These are phyloP conservation scores for Cladosporium phlei DNA, from an alignment of 2,329 filamentous ascomycete genomes.

Conservation along the genomic window DNA sequence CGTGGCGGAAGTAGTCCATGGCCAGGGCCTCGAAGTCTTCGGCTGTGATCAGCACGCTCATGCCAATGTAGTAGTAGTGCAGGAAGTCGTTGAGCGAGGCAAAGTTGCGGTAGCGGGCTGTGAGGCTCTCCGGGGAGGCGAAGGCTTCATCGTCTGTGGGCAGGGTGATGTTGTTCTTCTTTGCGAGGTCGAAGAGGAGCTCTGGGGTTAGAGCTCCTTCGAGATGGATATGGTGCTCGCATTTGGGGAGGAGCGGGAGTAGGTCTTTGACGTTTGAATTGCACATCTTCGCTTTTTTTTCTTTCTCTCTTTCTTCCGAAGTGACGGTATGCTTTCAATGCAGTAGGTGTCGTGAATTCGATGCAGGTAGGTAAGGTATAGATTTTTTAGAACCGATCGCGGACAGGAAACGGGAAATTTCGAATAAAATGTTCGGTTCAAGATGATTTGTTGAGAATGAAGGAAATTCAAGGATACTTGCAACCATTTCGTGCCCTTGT, in stretches of 20 bases:
- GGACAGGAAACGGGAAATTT: too few relatives aligned
- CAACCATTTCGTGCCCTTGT: too few relatives aligned
- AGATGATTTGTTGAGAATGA: too few relatives aligned
- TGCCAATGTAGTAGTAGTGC: slow-evolving; percentile 72
- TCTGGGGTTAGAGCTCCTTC: slow-evolving; percentile 69
- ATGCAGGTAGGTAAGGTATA: too few relatives aligned
- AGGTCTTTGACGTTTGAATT: neutral
- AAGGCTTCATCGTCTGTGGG: slow-evolving; percentile 57
- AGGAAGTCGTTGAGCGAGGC: slow-evolving; percentile 72
- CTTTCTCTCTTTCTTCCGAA: too few relatives aligned
- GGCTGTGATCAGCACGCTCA: slow-evolving; percentile 61
- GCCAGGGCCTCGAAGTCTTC: slow-evolving; percentile 70
- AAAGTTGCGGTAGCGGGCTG: slow-evolving; percentile 62
- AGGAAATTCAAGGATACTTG: too few relatives aligned
- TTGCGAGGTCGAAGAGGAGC: slow-evolving; percentile 65
- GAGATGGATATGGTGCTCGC: slow-evolving; percentile 76
- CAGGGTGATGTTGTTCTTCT: slow-evolving; percentile 60
- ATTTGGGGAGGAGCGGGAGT: slow-evolving; percentile 46
- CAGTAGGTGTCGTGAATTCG: too few relatives aligned
- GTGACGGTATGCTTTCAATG: too few relatives aligned
- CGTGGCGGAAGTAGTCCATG: slow-evolving; percentile 65
- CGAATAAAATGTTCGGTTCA: too few relatives aligned
- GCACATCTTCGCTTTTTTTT: neutral
- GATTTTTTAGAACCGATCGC: too few relatives aligned
- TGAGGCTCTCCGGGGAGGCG: slow-evolving; percentile 54